Evolutionary conservation across 495 filamentous ascomycete genomes (phyloP).

Genomic region (Bacidia gigantensis): DNA sequence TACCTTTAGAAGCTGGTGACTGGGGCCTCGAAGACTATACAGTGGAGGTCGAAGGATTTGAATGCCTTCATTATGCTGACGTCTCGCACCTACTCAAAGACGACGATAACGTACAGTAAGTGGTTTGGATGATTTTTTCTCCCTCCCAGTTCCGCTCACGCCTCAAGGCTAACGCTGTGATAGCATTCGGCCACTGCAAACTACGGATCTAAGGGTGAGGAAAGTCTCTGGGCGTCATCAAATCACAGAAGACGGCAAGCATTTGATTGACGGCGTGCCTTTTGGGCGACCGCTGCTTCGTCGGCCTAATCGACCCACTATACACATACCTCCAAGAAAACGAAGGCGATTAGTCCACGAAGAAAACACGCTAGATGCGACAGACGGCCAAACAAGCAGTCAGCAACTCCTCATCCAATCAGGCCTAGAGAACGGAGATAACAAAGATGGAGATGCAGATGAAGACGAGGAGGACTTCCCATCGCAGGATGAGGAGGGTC

Average conservation of each 20-base stretch:
- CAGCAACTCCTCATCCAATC: conserved; percentile 14
- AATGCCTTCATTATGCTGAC: conserved; percentile 78
- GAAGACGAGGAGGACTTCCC: conserved; percentile 24
- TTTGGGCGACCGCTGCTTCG: conserved; percentile 66
- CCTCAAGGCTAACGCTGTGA: conserved; percentile 6
- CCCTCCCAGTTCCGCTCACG: background rate
- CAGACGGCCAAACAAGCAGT: conserved; percentile 7
- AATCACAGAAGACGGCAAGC: conserved; percentile 66
- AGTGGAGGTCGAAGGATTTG: conserved; percentile 70
- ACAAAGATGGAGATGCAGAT: conserved; percentile 24
- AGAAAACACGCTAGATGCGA: conserved; percentile 21
- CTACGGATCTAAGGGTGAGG: conserved; percentile 58
- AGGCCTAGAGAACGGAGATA: conserved; percentile 15
- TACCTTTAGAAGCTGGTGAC: conserved; percentile 69
- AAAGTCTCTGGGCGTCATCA: conserved; percentile 70
- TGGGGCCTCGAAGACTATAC: conserved; percentile 92
- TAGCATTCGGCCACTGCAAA: conserved; percentile 71
- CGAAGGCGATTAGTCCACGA: conserved; percentile 41
- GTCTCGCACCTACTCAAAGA: conserved; percentile 59
- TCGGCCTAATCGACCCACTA: conserved; percentile 45
- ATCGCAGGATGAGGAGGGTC: conserved; percentile 26
- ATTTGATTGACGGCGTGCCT: conserved; percentile 77
- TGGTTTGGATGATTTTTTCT: conserved; percentile 8
- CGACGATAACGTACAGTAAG: conserved; percentile 74
- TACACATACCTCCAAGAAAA: conserved; percentile 68